Evolutionary conservation across 176 grass and related monocot species (phyloP).

Genomic region (Lolium multiflorum): DNA sequence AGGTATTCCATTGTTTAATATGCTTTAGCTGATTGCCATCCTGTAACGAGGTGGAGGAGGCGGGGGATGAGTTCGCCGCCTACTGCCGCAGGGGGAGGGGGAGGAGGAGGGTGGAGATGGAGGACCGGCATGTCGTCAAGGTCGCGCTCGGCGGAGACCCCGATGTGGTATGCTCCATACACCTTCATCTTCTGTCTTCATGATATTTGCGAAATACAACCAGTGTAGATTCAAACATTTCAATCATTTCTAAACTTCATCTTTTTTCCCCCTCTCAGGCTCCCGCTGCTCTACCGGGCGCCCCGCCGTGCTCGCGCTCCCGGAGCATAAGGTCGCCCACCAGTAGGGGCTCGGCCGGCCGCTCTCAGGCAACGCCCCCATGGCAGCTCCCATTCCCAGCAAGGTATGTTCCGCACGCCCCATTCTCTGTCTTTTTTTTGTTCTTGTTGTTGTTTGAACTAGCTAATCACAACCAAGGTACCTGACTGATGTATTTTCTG

Average conservation of each 20-base stretch:
- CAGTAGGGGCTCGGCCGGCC: no score
- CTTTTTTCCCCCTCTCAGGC: neutral
- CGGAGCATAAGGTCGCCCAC: no score
- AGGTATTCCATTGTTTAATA: neutral
- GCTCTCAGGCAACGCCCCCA: no score
- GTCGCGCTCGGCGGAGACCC: constrained; percentile 69
- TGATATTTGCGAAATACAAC: neutral
- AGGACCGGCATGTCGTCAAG: constrained; percentile 84
- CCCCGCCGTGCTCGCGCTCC: no score
- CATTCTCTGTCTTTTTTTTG: no score
- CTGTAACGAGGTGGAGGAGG: constrained; percentile 70
- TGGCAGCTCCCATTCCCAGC: no score
- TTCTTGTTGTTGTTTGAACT: no score
- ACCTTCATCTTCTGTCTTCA: neutral
- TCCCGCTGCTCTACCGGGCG: no score
- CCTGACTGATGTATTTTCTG: no score
- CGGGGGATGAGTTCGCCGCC: constrained; percentile 68
- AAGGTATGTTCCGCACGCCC: no score
- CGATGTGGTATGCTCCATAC: constrained; percentile 60
- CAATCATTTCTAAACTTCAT: neutral
- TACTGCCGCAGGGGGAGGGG: constrained; percentile 90
- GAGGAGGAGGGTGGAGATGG: constrained; percentile 86
- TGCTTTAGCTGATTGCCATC: neutral
- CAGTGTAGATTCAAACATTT: no score
- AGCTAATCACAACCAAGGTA: no score